A percentile compares a stretch with the other conserved stretches of the same genome.
Conservation (phyloP, 164 flowering plant species). For the Warburgia ugandensis region DNA sequence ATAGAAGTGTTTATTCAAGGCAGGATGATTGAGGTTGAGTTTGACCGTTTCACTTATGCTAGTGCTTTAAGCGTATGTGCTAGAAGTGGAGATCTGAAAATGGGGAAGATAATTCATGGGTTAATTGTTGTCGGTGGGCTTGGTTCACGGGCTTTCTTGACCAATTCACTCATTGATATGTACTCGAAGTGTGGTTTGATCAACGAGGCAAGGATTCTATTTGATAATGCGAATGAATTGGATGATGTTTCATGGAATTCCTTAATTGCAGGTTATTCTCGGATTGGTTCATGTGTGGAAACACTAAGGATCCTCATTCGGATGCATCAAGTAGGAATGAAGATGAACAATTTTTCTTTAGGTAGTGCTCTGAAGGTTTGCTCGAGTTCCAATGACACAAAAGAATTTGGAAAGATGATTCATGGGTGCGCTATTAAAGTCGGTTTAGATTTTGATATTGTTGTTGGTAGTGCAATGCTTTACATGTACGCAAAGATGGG, state of each 20-base stretch:
- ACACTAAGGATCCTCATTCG: conserved; percentile 22
- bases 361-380: conserved; percentile 54
- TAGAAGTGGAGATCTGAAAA: conserved; percentile 22
- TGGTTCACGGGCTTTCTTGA: conserved; percentile 21
- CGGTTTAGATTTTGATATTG: conserved; percentile 38
- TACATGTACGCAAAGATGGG: conserved; percentile 54
- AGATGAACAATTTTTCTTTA: conserved; percentile 31
- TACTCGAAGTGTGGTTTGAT: conserved; percentile 43
- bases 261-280: conserved; percentile 39
- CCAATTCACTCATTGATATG: conserved; percentile 45
- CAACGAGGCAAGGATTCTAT: conserved; percentile 35
- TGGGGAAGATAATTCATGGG: conserved; percentile 48
- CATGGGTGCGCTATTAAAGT: conserved; percentile 32
- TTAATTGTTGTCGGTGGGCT: conserved; percentile 33
- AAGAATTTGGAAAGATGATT: conserved; percentile 31
- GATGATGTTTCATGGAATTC: conserved; percentile 60
- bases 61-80: conserved; percentile 34
- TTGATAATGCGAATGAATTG: conserved; percentile 31
- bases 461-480: conserved; percentile 50
- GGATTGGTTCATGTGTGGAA: conserved; percentile 25
- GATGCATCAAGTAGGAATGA: conserved; percentile 44
- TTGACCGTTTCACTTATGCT: conserved; percentile 39
- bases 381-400: conserved; percentile 12
- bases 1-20: conserved; percentile 29
- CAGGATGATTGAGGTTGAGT: conserved; percentile 15